Conservation (phyloP, 371 early-diverging fungal species). For the Mortierella sp. region DNA sequence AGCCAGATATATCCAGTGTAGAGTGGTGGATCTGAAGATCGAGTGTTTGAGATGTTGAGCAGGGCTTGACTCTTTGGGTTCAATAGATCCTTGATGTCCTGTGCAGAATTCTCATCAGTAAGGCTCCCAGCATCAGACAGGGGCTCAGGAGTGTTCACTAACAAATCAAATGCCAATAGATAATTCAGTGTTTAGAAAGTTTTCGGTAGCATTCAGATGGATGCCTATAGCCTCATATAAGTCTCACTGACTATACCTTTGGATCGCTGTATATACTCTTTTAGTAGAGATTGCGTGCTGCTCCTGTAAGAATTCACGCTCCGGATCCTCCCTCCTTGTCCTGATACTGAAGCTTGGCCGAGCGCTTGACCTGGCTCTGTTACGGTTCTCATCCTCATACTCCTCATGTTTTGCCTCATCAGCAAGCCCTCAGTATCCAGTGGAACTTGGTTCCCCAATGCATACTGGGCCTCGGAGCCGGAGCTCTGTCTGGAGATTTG, state of each 20-base stretch:
- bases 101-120: background rate
- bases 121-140: background rate
- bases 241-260: slow-evolving; percentile 23
- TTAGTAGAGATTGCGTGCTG: slow-evolving; percentile 8
- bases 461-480: too few species aligned
- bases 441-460: too few species aligned
- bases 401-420: background rate
- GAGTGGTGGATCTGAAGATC: slow-evolving; percentile 13
- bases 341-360: slow-evolving; percentile 10
- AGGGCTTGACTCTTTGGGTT: slow-evolving; percentile 17
- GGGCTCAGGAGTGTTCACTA: slow-evolving; percentile 9
- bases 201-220: too few species aligned
- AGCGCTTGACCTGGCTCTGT: too few species aligned
- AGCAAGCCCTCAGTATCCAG: background rate
- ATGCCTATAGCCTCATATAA: too few species aligned
- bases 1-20: slow-evolving; percentile 48
- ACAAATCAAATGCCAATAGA: background rate
- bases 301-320: slow-evolving; percentile 15
- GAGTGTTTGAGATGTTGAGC: slow-evolving; percentile 4
- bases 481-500: too few species aligned
- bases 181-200: too few species aligned
- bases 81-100: background rate
- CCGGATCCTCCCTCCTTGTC: background rate
- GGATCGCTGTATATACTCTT: slow-evolving; percentile 10
- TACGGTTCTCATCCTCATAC: slow-evolving; percentile 11